Evolutionary conservation across 768 basidiomycete species (phyloP).

Genomic region (Agrocybe praecox): DNA sequence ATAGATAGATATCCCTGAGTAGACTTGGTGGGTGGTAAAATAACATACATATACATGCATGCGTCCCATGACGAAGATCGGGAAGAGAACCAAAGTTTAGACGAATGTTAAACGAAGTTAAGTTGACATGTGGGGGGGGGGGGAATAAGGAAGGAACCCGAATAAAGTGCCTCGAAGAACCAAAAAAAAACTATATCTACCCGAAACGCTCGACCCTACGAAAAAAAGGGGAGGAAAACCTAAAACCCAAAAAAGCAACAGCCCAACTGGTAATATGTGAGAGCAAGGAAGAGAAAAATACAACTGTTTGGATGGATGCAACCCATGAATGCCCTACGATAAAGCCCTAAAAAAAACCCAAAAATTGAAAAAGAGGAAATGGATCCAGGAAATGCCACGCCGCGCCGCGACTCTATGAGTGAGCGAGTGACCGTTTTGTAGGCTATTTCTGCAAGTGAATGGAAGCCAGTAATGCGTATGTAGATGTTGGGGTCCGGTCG

Average conservation of each 20-base stretch:
- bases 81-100: too few species aligned
- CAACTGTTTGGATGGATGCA: too few species aligned
- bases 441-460: not conserved
- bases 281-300: too few species aligned
- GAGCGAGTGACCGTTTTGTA: not conserved
- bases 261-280: not conserved
- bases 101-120: too few species aligned
- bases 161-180: too few species aligned
- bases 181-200: too few species aligned
- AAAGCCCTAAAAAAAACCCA: slow-evolving; percentile 5
- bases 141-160: too few species aligned
- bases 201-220: not conserved
- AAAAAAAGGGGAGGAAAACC: not conserved
- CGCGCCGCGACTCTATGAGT: not conserved
- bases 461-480: not conserved
- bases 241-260: slow-evolving; percentile 2
- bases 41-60: too few species aligned
- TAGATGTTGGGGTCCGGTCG: not conserved
- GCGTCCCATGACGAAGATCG: too few species aligned
- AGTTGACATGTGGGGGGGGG: too few species aligned
- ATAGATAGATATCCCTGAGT: too few species aligned
- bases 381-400: not conserved
- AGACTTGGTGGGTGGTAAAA: too few species aligned
- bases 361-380: not conserved
- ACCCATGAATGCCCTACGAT: not conserved